Evolutionary conservation across 306 rosid species (phyloP), one percentile per base, ranked within the genome.

Genomic region (Glycine soja): DNA sequence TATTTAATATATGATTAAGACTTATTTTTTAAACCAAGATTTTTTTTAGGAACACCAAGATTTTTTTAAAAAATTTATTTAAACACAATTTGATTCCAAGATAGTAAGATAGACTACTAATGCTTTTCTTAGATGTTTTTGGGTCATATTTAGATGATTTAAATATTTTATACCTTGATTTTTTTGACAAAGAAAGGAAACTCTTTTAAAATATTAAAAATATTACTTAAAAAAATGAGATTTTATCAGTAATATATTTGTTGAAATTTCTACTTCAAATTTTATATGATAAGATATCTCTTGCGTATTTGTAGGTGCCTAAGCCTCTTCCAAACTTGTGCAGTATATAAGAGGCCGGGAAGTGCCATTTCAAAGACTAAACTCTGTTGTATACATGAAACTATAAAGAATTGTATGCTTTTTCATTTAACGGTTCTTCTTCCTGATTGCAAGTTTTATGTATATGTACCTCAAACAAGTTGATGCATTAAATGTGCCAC

Each of bases 221-320:
- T 6, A 4, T 5, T 42, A 1, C 7, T 42, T 42, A n/a, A 42
- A 52, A n/a, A 5, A 52, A 13, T 0, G 8, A 52, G 11, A 1
- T 1, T 7, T 51, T 54, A n/a, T n/a, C 0, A 54, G 3, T 15
- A 54, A n/a, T 58, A 19, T 58, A 58, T 42, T 42, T 5, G 45
- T 34, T 34, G 38, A 3, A 42, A 42, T 42, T 42, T 42, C 45
- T 42, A 42, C 18, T 8, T 19, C 16, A 15, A 19, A 1, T 9
- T 9, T 58, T 8, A 58, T 0, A 58, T 0, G 38, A 2, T 10
- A 43, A 45, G 9, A 18, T 0, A 47, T 84, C 48, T 11, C 15
- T 57, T 16, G 56, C 76, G 76, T 30, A 51, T 70, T 70, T 42
- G 43, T 77, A 77, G 76, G 50, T 74, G 53, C 66, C 65, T 73